These are phyloP conservation scores for Hymenoscyphus albidus DNA, from an alignment of 2,329 filamentous ascomycete species.

Conservation along the genomic window DNA sequence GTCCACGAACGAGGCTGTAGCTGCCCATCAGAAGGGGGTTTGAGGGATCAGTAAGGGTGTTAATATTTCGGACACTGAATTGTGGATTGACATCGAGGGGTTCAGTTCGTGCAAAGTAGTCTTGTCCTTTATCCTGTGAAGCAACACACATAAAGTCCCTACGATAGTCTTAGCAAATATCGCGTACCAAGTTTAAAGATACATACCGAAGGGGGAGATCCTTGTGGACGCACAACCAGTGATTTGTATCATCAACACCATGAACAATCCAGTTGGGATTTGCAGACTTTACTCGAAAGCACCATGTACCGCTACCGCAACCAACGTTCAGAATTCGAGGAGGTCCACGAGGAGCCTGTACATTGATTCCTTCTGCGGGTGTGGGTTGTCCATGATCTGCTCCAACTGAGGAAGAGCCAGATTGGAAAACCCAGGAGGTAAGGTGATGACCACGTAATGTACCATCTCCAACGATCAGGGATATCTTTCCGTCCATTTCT, in stretches of 20 bases:
- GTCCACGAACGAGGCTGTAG: constrained; percentile 31
- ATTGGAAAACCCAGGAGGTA: constrained; percentile 28
- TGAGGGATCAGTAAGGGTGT: constrained; percentile 23
- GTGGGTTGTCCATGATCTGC: background rate
- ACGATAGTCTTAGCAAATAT: background rate
- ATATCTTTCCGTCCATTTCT: constrained; percentile 17
- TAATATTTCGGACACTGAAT: constrained; percentile 32
- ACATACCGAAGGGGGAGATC: constrained; percentile 20
- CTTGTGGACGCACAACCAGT: constrained; percentile 27
- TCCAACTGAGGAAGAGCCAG: constrained; percentile 5
- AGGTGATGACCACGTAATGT: constrained; percentile 8
- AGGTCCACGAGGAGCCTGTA: constrained; percentile 17
- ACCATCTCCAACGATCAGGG: constrained; percentile 16
- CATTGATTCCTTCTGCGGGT: constrained; percentile 4
- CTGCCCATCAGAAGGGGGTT: constrained; percentile 28
- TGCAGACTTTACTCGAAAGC: constrained; percentile 28
- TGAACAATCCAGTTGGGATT: constrained; percentile 32
- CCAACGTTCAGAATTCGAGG: constrained; percentile 32
- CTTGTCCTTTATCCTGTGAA: constrained; percentile 5
- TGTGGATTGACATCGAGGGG: constrained; percentile 23
- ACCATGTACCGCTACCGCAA: constrained; percentile 32
- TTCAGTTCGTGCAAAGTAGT: constrained; percentile 27
- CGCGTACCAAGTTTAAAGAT: background rate
- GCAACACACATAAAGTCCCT: constrained; percentile 29
- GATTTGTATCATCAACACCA: constrained; percentile 31